Conservation (phyloP, 2,329 filamentous ascomycete species). For the Fonsecaea monophora region DNA sequence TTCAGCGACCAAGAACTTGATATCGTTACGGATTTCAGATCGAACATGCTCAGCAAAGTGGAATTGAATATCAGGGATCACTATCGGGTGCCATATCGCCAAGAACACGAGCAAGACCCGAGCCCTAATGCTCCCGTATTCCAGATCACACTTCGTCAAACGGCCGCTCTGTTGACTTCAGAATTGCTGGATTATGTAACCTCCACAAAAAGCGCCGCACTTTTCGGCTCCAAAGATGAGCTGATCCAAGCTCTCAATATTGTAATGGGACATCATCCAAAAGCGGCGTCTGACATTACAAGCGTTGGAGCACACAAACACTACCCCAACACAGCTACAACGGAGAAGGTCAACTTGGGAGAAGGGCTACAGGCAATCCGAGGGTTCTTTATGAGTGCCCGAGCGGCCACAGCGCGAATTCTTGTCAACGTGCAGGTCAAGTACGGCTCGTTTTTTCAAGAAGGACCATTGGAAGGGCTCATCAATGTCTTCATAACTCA, state of each 20-base stretch:
- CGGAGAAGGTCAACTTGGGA: neutral
- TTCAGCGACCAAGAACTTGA: constrained; percentile 40
- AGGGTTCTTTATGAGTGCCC: constrained; percentile 3
- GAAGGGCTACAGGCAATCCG: constrained; percentile 4
- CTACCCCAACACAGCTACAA: neutral
- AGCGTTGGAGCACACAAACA: constrained; percentile 7
- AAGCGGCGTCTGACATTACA: neutral
- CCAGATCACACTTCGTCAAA: neutral
- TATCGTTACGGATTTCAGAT: constrained; percentile 52
- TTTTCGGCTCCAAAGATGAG: neutral
- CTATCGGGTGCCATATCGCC: neutral
- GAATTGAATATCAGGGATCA: constrained; percentile 28
- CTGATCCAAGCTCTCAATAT: constrained; percentile 15
- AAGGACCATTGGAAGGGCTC: neutral
- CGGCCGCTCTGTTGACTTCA: neutral
- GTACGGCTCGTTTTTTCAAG: constrained; percentile 1
- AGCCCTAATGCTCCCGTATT: neutral
- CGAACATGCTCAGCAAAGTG: constrained; percentile 46
- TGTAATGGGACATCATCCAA: constrained; percentile 14
- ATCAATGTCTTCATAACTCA: neutral
- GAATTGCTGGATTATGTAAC: constrained; percentile 15
- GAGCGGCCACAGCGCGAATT: constrained; percentile 8
- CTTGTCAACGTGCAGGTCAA: constrained; percentile 15
- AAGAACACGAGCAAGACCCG: constrained; percentile 4
- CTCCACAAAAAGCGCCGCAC: neutral